phyloP scores from a whole-genome alignment of 1,139 yeast genomes.

The Arxiozyma slooffiae region DNA sequence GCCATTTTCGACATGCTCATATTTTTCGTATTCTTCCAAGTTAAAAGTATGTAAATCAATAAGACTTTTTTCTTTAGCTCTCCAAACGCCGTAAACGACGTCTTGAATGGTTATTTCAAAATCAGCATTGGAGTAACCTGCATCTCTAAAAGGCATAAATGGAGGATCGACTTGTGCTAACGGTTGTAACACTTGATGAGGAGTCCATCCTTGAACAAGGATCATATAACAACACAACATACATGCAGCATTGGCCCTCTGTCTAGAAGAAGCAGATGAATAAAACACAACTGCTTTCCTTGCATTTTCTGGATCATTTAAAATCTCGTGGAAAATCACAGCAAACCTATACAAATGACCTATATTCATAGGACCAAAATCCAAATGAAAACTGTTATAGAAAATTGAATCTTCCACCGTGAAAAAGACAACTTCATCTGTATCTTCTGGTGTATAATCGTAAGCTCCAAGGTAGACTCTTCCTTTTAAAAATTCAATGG shows the following conservation, averaged over 20 bases:
- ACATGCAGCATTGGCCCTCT: slow-evolving; percentile 90
- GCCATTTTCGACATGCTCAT: slow-evolving; percentile 93
- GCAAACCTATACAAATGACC: slow-evolving; percentile 94
- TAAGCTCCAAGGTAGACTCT: slow-evolving; percentile 87
- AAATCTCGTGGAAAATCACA: slow-evolving; percentile 79
- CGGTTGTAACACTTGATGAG: slow-evolving; percentile 94
- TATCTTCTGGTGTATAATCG: slow-evolving; percentile 69
- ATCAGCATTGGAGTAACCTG: slow-evolving; percentile 93
- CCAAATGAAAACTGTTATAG: slow-evolving; percentile 86
- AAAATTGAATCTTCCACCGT: slow-evolving; percentile 88
- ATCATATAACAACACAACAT: slow-evolving; percentile 90
- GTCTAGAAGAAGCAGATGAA: slow-evolving; percentile 70
- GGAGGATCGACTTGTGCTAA: slow-evolving; percentile 89
- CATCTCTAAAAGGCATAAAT: slow-evolving; percentile 89
- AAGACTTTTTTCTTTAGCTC: slow-evolving; percentile 91
- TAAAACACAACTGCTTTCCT: slow-evolving; percentile 87
- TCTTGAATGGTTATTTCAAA: slow-evolving; percentile 90
- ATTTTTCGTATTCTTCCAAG: slow-evolving; percentile 85
- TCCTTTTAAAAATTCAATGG: slow-evolving; percentile 39
- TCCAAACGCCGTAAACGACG: slow-evolving; percentile 91
- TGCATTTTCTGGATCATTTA: slow-evolving; percentile 74
- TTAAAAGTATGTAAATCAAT: slow-evolving; percentile 81
- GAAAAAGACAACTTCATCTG: slow-evolving; percentile 68
- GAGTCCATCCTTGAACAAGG: slow-evolving; percentile 93
- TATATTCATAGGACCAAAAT: slow-evolving; percentile 90